Conservation (phyloP, 1,284 basidiomycete genomes). For the Ceratobasidium theobromae region DNA sequence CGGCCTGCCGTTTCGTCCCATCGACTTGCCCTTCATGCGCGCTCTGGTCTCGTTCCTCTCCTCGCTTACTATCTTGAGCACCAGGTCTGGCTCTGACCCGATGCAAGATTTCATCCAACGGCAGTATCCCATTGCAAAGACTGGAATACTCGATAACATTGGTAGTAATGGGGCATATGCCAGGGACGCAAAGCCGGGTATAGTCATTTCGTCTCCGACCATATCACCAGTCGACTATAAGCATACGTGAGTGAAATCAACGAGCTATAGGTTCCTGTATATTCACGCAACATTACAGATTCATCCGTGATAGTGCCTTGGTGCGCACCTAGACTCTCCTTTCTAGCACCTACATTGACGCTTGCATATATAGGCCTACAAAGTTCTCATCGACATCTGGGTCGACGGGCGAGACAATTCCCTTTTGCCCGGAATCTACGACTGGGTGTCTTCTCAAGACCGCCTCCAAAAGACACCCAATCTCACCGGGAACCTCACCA, state of each 20-base stretch:
- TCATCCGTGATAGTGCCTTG: slow-evolving; percentile 30
- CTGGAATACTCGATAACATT: slow-evolving; percentile 17
- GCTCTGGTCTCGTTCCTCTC: too few relatives aligned
- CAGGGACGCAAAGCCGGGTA: slow-evolving; percentile 8
- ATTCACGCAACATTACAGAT: neutral
- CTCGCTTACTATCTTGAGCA: too few relatives aligned
- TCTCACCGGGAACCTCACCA: slow-evolving; percentile 33
- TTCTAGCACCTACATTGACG: neutral
- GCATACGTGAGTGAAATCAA: slow-evolving; percentile 17
- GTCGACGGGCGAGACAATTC: slow-evolving; percentile 25
- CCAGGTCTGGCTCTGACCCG: too few relatives aligned
- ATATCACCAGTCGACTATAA: neutral
- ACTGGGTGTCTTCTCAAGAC: slow-evolving; percentile 23
- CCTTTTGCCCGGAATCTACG: slow-evolving; percentile 21
- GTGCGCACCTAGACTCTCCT: neutral
- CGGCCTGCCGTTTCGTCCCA: too few relatives aligned
- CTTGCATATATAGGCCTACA: slow-evolving; percentile 18
- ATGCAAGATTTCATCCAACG: slow-evolving; percentile 4
- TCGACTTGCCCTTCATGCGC: too few relatives aligned
- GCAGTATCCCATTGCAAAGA: slow-evolving; percentile 15
- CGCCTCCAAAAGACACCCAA: slow-evolving; percentile 33
- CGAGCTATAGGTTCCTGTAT: too few relatives aligned
- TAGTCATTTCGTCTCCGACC: neutral
- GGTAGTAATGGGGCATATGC: slow-evolving; percentile 20
- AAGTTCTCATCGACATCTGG: slow-evolving; percentile 29